Percentiles rank a stretch among this genome's conserved stretches.
Evolutionary conservation across 345 rosid species (phyloP).

Genomic region (Salix koriyanagi): DNA sequence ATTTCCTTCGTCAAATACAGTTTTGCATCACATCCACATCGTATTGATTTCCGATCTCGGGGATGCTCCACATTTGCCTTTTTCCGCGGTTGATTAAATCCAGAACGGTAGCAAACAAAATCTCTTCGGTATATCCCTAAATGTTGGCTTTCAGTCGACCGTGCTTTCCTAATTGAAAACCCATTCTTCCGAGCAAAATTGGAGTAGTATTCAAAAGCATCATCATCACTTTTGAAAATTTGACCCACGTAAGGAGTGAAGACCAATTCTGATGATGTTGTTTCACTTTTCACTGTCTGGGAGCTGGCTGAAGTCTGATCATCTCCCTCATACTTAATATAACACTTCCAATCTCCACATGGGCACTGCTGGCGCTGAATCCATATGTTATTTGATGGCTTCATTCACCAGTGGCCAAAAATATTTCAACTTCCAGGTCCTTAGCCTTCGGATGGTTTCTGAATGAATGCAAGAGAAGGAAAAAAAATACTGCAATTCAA

Average conservation of each 20-base stretch:
- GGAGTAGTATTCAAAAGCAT: slow-evolving; percentile 82
- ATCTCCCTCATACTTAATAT: slow-evolving; percentile 59
- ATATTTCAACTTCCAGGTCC: slow-evolving; percentile 11
- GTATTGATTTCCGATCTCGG: slow-evolving; percentile 82
- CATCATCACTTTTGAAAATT: slow-evolving; percentile 69
- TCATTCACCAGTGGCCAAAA: slow-evolving; percentile 40
- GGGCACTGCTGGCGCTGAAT: slow-evolving; percentile 87
- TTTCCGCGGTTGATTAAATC: slow-evolving; percentile 87
- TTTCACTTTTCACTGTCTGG: slow-evolving; percentile 51
- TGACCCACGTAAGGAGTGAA: slow-evolving; percentile 86
- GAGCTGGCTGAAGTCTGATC: slow-evolving; percentile 45
- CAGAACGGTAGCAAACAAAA: slow-evolving; percentile 94
- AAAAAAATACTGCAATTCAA: background rate
- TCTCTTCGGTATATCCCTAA: slow-evolving; percentile 83
- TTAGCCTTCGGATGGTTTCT: slow-evolving; percentile 14
- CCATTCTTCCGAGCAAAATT: slow-evolving; percentile 80
- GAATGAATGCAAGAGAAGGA: background rate
- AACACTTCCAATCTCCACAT: slow-evolving; percentile 96
- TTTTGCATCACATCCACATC: slow-evolving; percentile 95
- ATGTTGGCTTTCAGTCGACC: slow-evolving; percentile 85
- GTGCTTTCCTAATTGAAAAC: slow-evolving; percentile 84
- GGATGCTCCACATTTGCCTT: slow-evolving; percentile 88
- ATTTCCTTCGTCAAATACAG: slow-evolving; percentile 75
- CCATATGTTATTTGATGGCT: slow-evolving; percentile 71
- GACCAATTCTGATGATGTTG: slow-evolving; percentile 43